Conservation (phyloP, 2,329 filamentous ascomycete species). For the Microcera coccophila region DNA sequence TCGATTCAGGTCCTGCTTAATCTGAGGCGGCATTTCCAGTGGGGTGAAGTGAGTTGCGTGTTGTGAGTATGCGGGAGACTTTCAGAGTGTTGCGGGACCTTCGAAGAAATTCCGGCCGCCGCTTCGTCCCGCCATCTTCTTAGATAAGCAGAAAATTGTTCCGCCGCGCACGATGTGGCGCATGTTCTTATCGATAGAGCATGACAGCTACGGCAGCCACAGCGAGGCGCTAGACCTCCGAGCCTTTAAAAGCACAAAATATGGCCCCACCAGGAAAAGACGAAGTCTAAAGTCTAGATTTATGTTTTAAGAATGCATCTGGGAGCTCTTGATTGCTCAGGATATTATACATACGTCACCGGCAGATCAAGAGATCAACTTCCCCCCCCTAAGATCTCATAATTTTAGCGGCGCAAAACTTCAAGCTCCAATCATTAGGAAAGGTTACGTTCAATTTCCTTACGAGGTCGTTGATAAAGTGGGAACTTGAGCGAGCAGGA, state of each 20-base stretch:
- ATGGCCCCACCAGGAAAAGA: too few species aligned
- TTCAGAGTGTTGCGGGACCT: background rate
- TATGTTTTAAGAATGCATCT: too few species aligned
- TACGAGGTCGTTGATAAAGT: background rate
- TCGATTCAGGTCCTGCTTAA: constrained; percentile 92
- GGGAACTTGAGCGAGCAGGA: background rate
- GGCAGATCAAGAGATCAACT: too few species aligned
- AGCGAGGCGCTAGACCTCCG: too few species aligned
- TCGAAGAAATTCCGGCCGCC: constrained; percentile 1
- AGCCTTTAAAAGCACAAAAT: too few species aligned
- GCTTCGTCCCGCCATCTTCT: background rate
- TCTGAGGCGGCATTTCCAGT: constrained; percentile 72
- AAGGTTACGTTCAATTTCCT: too few species aligned
- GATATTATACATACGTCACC: too few species aligned
- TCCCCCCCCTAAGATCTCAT: too few species aligned
- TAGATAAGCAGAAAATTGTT: constrained; percentile 15
- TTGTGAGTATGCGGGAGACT: constrained; percentile 13
- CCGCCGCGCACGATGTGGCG: constrained; percentile 19
- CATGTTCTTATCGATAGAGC: constrained; percentile 21
- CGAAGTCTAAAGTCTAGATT: too few species aligned
- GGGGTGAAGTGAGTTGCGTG: constrained; percentile 17
- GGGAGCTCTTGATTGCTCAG: too few species aligned
- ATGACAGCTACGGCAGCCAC: background rate
- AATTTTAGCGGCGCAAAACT: too few species aligned
- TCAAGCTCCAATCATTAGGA: too few species aligned